A percentile compares a stretch with the other conserved stretches of the same genome.
Evolutionary conservation across 1,284 basidiomycete species (phyloP).

Genomic region (Apiotrichum montevideense): DNA sequence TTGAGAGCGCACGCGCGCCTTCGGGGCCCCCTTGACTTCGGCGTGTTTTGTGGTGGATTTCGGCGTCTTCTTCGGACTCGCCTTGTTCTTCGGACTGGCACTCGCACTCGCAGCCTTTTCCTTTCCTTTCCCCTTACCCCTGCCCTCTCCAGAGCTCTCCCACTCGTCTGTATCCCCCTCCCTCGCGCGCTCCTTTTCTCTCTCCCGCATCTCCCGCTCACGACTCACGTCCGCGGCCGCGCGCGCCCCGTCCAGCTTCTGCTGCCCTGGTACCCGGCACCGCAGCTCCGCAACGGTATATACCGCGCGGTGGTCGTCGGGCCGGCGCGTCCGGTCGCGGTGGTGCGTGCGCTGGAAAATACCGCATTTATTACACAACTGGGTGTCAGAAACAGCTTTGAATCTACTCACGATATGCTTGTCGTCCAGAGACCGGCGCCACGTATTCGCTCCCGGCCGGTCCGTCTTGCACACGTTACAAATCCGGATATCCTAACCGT

Average conservation of each 20-base stretch:
- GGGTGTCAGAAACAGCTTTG: background rate
- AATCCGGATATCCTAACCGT: constrained; percentile 1
- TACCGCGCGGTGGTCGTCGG: constrained; percentile 1
- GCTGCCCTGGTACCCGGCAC: background rate
- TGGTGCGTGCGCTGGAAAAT: constrained; percentile 13
- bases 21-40: too few relatives aligned
- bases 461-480: constrained; percentile 10
- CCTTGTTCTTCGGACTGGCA: too few relatives aligned
- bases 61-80: too few relatives aligned
- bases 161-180: too few relatives aligned
- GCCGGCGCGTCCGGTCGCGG: background rate
- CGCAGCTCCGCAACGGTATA: background rate
- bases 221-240: background rate
- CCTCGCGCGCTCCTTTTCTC: too few relatives aligned
- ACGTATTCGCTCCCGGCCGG: constrained; percentile 11
- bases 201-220: too few relatives aligned
- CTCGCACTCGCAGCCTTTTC: too few relatives aligned
- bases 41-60: too few relatives aligned
- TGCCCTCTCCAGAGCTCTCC: too few relatives aligned
- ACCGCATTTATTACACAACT: constrained; percentile 18
- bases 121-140: too few relatives aligned
- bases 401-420: constrained; percentile 5
- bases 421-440: constrained; percentile 9
- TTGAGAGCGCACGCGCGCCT: too few relatives aligned
- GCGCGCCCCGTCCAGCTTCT: background rate